Conservation (phyloP, 1,139 yeast genomes). For the Blastobotrys aristatus region DNA sequence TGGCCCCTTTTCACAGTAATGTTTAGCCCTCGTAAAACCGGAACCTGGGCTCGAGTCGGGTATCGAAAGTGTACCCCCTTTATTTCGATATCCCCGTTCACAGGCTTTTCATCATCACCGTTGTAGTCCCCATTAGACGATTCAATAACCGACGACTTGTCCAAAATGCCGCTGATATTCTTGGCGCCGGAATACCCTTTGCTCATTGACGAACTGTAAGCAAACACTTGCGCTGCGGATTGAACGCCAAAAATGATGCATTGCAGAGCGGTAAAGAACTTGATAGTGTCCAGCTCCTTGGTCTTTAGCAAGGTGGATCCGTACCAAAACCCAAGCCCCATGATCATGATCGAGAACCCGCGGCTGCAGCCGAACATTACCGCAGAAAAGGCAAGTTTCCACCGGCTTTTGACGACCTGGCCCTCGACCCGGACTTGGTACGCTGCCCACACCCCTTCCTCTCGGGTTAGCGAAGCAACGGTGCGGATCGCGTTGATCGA, state of each 20-base stretch:
- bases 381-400: slow-evolving; percentile 29
- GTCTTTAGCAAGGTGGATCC: slow-evolving; percentile 33
- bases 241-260: slow-evolving; percentile 76
- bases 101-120: slow-evolving; percentile 43
- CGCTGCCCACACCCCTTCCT: slow-evolving; percentile 31
- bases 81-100: slow-evolving; percentile 67
- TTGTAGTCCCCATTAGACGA: too few species aligned
- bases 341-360: slow-evolving; percentile 36
- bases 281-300: slow-evolving; percentile 26
- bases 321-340: slow-evolving; percentile 39
- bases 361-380: slow-evolving; percentile 33
- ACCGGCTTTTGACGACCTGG: slow-evolving; percentile 31
- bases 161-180: slow-evolving; percentile 68
- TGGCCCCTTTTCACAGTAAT: slow-evolving; percentile 72
- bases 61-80: slow-evolving; percentile 67
- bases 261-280: slow-evolving; percentile 37
- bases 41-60: slow-evolving; percentile 75
- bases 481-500: slow-evolving; percentile 35
- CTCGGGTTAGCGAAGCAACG: slow-evolving; percentile 37
- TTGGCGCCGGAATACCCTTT: slow-evolving; percentile 56
- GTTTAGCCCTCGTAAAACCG: slow-evolving; percentile 63
- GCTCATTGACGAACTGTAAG: slow-evolving; percentile 75
- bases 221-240: slow-evolving; percentile 77
- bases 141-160: slow-evolving; percentile 58
- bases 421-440: slow-evolving; percentile 29